phyloP scores from a whole-genome alignment of 2,329 filamentous ascomycete genomes.

The Calycina herbarum region DNA sequence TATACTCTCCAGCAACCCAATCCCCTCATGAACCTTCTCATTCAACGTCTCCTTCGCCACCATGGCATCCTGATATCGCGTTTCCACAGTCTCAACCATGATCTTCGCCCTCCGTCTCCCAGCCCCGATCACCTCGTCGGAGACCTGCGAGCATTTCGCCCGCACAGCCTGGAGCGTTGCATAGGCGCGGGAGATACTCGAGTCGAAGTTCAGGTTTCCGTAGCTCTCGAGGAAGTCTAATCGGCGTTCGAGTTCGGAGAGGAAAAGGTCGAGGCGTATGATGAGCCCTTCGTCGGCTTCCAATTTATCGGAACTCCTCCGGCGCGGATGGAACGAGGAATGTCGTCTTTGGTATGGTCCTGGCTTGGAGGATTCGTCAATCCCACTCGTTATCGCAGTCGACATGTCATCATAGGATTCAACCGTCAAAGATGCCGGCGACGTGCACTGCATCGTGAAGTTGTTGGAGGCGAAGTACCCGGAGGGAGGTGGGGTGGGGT shows the following conservation, averaged over 20 bases:
- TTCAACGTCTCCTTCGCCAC: slow-evolving; percentile 82
- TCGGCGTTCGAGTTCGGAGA: slow-evolving; percentile 82
- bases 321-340: slow-evolving; percentile 55
- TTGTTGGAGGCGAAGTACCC: neutral
- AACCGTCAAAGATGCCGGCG: slow-evolving; percentile 35
- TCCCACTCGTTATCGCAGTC: slow-evolving; percentile 26
- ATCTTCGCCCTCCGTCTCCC: slow-evolving; percentile 81
- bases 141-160: slow-evolving; percentile 84
- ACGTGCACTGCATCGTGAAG: slow-evolving; percentile 35
- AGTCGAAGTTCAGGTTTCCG: slow-evolving; percentile 78
- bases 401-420: slow-evolving; percentile 34
- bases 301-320: slow-evolving; percentile 58
- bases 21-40: slow-evolving; percentile 85
- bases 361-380: slow-evolving; percentile 24
- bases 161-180: slow-evolving; percentile 83
- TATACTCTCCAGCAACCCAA: slow-evolving; percentile 83
- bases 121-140: slow-evolving; percentile 84
- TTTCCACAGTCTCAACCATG: slow-evolving; percentile 89
- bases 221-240: slow-evolving; percentile 88
- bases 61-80: slow-evolving; percentile 81
- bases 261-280: slow-evolving; percentile 73
- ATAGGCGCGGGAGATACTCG: slow-evolving; percentile 81
- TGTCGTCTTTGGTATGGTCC: slow-evolving; percentile 44
- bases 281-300: slow-evolving; percentile 63
- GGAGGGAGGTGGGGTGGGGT: neutral